phyloP scores from a whole-genome alignment of 1,284 basidiomycete genomes.

The Taiwanofungus camphoratus region DNA sequence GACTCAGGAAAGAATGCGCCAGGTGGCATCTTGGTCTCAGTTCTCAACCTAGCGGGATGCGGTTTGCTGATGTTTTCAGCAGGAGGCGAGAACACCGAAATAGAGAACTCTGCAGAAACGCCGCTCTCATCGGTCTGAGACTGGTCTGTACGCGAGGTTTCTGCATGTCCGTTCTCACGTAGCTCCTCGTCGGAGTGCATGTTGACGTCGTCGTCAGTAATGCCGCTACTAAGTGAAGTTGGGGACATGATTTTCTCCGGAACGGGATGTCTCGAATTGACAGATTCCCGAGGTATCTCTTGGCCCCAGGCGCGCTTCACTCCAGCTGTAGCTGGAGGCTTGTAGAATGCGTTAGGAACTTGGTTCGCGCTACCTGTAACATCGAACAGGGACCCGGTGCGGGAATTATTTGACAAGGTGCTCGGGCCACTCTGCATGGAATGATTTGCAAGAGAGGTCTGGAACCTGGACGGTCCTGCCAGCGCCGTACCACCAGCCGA shows the following conservation, averaged over 20 bases:
- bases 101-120: slow-evolving; percentile 13
- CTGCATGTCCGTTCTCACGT: slow-evolving; percentile 6
- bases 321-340: slow-evolving; percentile 34
- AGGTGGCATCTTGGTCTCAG: slow-evolving; percentile 29
- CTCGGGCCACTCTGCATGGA: not conserved
- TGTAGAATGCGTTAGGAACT: slow-evolving; percentile 56
- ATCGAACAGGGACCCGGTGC: slow-evolving; percentile 38
- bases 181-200: slow-evolving; percentile 6
- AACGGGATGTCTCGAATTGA: slow-evolving; percentile 7
- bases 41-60: slow-evolving; percentile 13
- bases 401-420: slow-evolving; percentile 1
- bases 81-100: slow-evolving; percentile 15
- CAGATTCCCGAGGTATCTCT: slow-evolving; percentile 14
- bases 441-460: not conserved
- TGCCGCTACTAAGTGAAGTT: too few relatives aligned
- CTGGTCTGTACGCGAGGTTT: not conserved
- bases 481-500: too few relatives aligned
- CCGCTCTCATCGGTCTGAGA: not conserved
- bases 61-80: slow-evolving; percentile 10
- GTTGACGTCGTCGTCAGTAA: slow-evolving; percentile 3
- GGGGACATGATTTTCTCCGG: slow-evolving; percentile 8
- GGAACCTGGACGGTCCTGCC: too few relatives aligned
- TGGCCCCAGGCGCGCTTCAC: slow-evolving; percentile 14
- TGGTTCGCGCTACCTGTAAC: slow-evolving; percentile 39
- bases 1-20: slow-evolving; percentile 32